phyloP scores from a whole-genome alignment of 768 basidiomycete species.

The Mycena alexandri region DNA sequence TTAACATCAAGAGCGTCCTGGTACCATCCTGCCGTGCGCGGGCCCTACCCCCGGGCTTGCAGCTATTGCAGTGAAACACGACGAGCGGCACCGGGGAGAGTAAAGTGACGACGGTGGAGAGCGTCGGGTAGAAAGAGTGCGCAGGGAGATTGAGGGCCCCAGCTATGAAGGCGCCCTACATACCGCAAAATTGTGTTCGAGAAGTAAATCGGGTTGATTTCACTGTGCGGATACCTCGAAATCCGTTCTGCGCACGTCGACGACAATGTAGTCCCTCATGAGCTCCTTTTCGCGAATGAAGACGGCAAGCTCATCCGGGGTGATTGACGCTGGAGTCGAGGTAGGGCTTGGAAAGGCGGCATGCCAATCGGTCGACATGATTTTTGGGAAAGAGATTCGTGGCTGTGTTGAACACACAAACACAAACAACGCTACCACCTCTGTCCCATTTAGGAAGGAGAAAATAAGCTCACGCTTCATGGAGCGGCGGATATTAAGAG shows the following conservation, averaged over 20 bases:
- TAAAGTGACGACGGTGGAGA: conserved; percentile 24
- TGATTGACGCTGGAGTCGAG: conserved; percentile 18
- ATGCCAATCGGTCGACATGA: conserved; percentile 28
- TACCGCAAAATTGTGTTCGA: not conserved
- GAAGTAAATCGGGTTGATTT: not conserved
- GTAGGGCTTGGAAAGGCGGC: conserved; percentile 29
- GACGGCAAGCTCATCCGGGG: conserved; percentile 16
- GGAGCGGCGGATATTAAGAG: too few relatives aligned
- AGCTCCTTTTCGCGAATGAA: conserved; percentile 23
- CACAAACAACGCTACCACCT: conserved; percentile 16
- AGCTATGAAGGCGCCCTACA: conserved; percentile 17
- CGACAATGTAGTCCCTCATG: conserved; percentile 34
- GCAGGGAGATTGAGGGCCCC: conserved; percentile 34
- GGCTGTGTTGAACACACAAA: not conserved
- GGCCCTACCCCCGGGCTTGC: conserved; percentile 29
- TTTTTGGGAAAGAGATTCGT: too few relatives aligned
- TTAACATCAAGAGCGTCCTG: conserved; percentile 21
- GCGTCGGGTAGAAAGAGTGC: conserved; percentile 34
- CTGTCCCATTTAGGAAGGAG: not conserved
- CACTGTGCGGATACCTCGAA: conserved; percentile 27
- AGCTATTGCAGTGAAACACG: conserved; percentile 34
- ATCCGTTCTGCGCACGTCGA: conserved; percentile 34
- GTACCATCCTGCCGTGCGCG: conserved; percentile 27
- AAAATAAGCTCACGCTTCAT: not conserved
- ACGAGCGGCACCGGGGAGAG: conserved; percentile 22